Base-by-base conservation (phyloP, 192 early-diverging fungal genomes). In the Linderina pennispora region DNA sequence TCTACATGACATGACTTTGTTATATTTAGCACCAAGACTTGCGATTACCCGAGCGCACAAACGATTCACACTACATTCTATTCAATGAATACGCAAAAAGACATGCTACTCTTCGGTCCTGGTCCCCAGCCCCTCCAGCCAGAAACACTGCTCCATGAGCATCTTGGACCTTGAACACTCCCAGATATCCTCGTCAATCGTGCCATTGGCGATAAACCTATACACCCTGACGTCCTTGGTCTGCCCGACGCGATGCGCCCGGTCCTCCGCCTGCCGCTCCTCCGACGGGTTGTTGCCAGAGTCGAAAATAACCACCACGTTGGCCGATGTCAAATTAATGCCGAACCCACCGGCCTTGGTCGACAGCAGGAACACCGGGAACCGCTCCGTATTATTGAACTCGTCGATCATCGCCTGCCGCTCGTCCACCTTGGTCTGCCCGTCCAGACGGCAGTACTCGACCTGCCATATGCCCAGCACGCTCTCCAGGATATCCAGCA, bases 251-350 rank as follows among this genome's bases (percentile, higher is more conserved):
- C 85, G 82, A 63, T 88, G 85, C 1, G 90, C 90, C 3, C 92
- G 80, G 46, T 92, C 90, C 59, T 91, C 86, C 0, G 92, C 92
- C 55, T 90, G 86, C 17, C 74, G 70, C 43, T 87, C 88, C 37
- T 87, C 82, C 13, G 92, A 90, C 1, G 93, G 93, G 41, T 96
- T 96, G 52, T 86, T 90, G 17, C 93, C 93, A 38, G 84, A 28
- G 24, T 85, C 84, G 47, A 77, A 83, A 37, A 86, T 71, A n/a
- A 88, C 80, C 5, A 91, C 88, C 4, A 84, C 76, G 44, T 85
- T 85, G 22, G 88, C 87, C 5, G 79, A 64, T 1, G 87, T 86
- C 52, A 91, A 40, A 43, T 91, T 91, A 43, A 91, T 82, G 33
- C 88, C 88, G 45, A 91, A 81, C 0, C 87, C 89, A 20, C 87